Conservation (phyloP, 1,284 basidiomycete genomes). For the Phylloporus sp. region DNA sequence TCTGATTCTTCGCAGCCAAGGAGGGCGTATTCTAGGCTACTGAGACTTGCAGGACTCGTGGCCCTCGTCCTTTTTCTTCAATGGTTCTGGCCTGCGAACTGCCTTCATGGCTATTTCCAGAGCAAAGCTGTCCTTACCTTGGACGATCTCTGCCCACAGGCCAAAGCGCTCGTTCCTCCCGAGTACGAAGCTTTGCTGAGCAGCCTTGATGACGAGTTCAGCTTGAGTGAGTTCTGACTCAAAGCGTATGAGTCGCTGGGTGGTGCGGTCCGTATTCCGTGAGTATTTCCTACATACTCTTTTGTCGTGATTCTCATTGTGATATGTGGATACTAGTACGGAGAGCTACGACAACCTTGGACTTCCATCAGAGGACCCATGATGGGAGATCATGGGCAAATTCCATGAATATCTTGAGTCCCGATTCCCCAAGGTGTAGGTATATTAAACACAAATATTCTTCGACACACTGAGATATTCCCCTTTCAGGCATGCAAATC, state of each 20-base stretch:
- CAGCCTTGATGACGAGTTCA: conserved; percentile 45
- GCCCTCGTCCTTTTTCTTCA: conserved; percentile 17
- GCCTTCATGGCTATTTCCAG: neutral
- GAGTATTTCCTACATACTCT: conserved; percentile 19
- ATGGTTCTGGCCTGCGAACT: conserved; percentile 12
- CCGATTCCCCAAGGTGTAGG: conserved; percentile 52
- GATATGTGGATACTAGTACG: conserved; percentile 29
- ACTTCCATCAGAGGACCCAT: conserved; percentile 50
- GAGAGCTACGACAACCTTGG: conserved; percentile 52
- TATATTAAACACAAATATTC: neutral
- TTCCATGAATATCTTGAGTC: conserved; percentile 53
- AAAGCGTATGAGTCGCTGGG: conserved; percentile 51
- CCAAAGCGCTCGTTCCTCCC: conserved; percentile 37
- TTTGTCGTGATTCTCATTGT: neutral
- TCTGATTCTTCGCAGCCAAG: neutral
- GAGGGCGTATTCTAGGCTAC: neutral
- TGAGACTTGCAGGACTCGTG: conserved; percentile 18
- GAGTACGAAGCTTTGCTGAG: conserved; percentile 40
- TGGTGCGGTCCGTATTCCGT: conserved; percentile 55
- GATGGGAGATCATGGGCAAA: conserved; percentile 52
- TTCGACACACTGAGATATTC: neutral
- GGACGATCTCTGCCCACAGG: conserved; percentile 42
- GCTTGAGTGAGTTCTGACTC: conserved; percentile 45
- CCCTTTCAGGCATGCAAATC: conserved; percentile 50
- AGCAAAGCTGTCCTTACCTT: neutral